Evolutionary conservation across 2,329 filamentous ascomycete genomes (phyloP).

Genomic region (Sarocladium kiliense): DNA sequence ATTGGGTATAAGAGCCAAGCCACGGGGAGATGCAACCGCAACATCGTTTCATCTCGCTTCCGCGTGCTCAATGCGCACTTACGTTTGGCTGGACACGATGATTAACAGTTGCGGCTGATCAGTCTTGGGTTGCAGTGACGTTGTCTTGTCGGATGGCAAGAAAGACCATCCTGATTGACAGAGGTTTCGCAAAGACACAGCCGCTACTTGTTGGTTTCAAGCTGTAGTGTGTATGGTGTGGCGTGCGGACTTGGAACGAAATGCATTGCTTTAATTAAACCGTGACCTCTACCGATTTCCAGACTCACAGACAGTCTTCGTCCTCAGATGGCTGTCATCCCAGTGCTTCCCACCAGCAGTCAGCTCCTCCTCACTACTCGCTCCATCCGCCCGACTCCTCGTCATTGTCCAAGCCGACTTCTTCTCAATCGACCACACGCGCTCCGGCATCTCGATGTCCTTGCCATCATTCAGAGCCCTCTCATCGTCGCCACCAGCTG

Average conservation of each 20-base stretch:
- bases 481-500: not conserved
- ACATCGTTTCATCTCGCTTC: not conserved
- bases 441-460: conserved; percentile 3
- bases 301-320: not conserved
- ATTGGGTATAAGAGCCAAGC: too few relatives aligned
- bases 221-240: too few relatives aligned
- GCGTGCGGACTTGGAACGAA: too few relatives aligned
- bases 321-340: not conserved
- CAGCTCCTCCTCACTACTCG: conserved; percentile 1
- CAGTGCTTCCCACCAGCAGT: not conserved
- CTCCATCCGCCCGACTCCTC: not conserved
- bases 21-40: not conserved
- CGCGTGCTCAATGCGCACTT: too few relatives aligned
- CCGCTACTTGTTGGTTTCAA: too few relatives aligned
- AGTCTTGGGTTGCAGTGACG: too few relatives aligned
- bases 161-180: too few relatives aligned
- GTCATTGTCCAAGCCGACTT: not conserved
- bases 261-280: too few relatives aligned
- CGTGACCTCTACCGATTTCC: not conserved
- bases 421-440: not conserved
- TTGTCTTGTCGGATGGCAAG: too few relatives aligned
- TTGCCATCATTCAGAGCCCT: not conserved
- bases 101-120: too few relatives aligned
- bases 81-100: too few relatives aligned
- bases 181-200: too few relatives aligned